phyloP scores from a whole-genome alignment of 2,329 filamentous ascomycete genomes.

The Fusarium humuli region DNA sequence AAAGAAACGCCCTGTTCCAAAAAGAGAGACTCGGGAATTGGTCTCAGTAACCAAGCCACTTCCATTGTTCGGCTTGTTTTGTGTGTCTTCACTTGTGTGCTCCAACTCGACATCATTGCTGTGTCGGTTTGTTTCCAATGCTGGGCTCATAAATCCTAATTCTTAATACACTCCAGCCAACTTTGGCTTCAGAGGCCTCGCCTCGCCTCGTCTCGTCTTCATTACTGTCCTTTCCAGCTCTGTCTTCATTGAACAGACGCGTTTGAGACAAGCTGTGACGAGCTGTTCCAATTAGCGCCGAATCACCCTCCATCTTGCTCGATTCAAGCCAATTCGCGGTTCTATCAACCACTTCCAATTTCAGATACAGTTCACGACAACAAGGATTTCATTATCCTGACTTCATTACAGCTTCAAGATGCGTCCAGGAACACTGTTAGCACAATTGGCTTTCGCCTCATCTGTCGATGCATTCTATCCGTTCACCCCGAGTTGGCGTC shows the following conservation, averaged over 20 bases:
- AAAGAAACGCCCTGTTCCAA: slow-evolving; percentile 31
- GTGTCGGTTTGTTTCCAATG: slow-evolving; percentile 43
- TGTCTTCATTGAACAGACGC: slow-evolving; percentile 19
- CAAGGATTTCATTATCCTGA: slow-evolving; percentile 14
- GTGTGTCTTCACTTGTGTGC: slow-evolving; percentile 35
- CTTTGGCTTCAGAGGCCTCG: slow-evolving; percentile 27
- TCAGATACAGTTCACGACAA: background rate
- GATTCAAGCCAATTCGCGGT: slow-evolving; percentile 7
- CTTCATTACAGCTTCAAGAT: slow-evolving; percentile 50
- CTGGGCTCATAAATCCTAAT: slow-evolving; percentile 49
- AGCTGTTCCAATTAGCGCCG: slow-evolving; percentile 26
- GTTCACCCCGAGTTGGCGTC: slow-evolving; percentile 55
- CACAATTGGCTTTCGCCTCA: slow-evolving; percentile 61
- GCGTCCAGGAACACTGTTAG: slow-evolving; percentile 54
- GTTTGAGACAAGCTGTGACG: slow-evolving; percentile 42
- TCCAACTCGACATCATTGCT: slow-evolving; percentile 31
- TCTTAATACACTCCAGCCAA: slow-evolving; percentile 42
- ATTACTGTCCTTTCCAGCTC: background rate
- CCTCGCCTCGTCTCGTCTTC: slow-evolving; percentile 14
- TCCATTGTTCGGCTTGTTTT: slow-evolving; percentile 31
- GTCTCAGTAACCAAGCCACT: slow-evolving; percentile 39
- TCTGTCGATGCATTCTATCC: slow-evolving; percentile 62
- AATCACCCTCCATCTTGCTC: slow-evolving; percentile 10
- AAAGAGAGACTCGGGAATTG: slow-evolving; percentile 19
- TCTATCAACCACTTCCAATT: slow-evolving; percentile 26